Conservation (phyloP, 768 basidiomycete genomes). For the Trametes meyenii region DNA sequence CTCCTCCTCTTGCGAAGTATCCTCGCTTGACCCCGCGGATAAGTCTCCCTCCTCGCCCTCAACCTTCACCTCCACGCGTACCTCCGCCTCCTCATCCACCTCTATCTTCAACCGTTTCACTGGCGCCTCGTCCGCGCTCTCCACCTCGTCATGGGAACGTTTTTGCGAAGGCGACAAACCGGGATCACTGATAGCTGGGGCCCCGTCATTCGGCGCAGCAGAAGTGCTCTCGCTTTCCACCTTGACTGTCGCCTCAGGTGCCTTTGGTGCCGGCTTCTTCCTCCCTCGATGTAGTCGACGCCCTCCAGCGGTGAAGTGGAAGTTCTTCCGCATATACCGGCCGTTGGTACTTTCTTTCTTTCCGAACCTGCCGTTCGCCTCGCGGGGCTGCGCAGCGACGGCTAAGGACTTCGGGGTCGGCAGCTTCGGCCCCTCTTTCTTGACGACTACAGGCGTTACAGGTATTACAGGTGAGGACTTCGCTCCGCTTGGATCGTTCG, state of each 20-base stretch:
- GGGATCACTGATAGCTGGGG: conserved; percentile 6
- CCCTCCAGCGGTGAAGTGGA: conserved; percentile 26
- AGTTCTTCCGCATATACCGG: conserved; percentile 43
- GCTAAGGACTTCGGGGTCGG: conserved; percentile 47
- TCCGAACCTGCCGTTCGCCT: conserved; percentile 67
- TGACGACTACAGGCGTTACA: background rate
- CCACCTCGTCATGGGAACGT: conserved; percentile 9
- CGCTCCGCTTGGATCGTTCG: conserved; percentile 9
- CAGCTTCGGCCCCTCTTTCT: conserved; percentile 18
- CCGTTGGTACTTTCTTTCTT: conserved; percentile 57
- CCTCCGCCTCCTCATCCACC: conserved; percentile 10
- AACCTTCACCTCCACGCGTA: conserved; percentile 13
- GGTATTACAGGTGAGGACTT: conserved; percentile 5
- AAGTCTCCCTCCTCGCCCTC: conserved; percentile 25
- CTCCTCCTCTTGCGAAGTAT: conserved; percentile 16
- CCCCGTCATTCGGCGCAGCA: background rate
- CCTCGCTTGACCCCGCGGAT: conserved; percentile 17
- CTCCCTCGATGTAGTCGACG: conserved; percentile 10
- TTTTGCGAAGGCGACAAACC: conserved; percentile 8
- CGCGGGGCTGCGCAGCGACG: conserved; percentile 58
- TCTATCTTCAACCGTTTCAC: conserved; percentile 17
- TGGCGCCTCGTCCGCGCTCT: conserved; percentile 21
- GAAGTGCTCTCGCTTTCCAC: background rate
- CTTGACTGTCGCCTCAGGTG: background rate
- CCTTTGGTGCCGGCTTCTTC: conserved; percentile 12